Conservation (phyloP, 1,139 yeast species). For the Wickerhamomyces sp. region DNA sequence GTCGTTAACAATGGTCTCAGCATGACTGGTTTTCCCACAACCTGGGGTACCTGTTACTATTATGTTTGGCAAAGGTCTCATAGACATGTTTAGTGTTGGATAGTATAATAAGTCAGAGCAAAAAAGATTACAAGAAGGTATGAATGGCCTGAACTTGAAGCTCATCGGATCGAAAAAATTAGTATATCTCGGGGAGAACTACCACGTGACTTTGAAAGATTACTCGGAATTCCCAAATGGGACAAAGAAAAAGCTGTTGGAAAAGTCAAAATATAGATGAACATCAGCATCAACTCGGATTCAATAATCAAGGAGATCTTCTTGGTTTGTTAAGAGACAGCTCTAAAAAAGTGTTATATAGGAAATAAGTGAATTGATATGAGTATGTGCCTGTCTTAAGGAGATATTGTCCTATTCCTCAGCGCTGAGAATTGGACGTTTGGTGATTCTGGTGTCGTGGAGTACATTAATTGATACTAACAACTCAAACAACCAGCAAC, state of each 20-base stretch:
- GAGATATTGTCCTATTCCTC: not conserved
- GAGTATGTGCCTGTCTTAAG: not conserved
- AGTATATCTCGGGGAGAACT: not conserved
- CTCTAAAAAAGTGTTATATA: not conserved
- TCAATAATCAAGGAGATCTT: not conserved
- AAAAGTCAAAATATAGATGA: not conserved
- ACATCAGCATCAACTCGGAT: not conserved
- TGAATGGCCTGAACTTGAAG: not conserved
- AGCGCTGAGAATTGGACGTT: not conserved
- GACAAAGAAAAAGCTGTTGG: not conserved
- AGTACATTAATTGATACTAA: not conserved
- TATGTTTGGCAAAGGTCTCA: slow-evolving; percentile 65
- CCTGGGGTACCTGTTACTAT: slow-evolving; percentile 97
- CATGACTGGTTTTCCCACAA: slow-evolving; percentile 90
- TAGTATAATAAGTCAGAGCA: not conserved
- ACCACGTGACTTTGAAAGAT: not conserved
- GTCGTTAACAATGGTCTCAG: slow-evolving; percentile 53
- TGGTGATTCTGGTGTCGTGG: not conserved
- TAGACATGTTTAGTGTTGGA: slow-evolving; percentile 10
- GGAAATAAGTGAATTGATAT: not conserved
- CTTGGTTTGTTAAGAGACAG: not conserved
- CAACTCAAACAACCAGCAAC: not conserved
- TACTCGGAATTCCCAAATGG: not conserved
- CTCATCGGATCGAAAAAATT: not conserved
- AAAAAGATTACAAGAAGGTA: not conserved